Conservation (phyloP, 495 filamentous ascomycete species). For the Talaromyces wortmannii region DNA sequence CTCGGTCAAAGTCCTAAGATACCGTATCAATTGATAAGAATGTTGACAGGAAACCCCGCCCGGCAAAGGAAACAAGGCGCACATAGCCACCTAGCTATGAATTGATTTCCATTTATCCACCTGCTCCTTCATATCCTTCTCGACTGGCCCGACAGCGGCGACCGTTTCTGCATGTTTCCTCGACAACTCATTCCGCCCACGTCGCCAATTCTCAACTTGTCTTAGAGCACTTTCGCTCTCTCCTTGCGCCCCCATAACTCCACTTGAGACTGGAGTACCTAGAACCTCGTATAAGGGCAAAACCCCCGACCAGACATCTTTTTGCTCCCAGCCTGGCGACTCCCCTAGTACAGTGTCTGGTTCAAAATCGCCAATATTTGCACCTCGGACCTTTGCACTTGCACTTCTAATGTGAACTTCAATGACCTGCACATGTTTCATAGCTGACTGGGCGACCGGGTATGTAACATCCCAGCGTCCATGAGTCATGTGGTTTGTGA, state of each 20-base stretch:
- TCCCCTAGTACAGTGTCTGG: background rate
- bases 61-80: too few species aligned
- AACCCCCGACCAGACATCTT: background rate
- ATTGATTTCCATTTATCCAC: background rate
- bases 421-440: background rate
- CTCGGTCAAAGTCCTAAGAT: too few species aligned
- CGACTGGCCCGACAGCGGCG: background rate
- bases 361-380: background rate
- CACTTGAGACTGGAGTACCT: background rate
- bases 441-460: background rate
- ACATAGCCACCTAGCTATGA: background rate
- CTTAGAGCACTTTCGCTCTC: background rate
- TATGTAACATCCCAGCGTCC: background rate
- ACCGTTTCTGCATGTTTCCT: background rate
- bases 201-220: background rate
- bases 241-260: background rate
- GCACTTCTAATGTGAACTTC: background rate
- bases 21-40: too few species aligned
- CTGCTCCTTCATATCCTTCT: background rate
- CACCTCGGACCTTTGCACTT: background rate
- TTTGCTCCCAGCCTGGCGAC: background rate
- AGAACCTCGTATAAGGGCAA: background rate
- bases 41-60: too few species aligned
- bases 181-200: background rate
- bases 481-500: conserved; percentile 2